Evolutionary conservation across 73 alveolate species (phyloP).

Genomic region (Tetrahymena malaccensis): DNA sequence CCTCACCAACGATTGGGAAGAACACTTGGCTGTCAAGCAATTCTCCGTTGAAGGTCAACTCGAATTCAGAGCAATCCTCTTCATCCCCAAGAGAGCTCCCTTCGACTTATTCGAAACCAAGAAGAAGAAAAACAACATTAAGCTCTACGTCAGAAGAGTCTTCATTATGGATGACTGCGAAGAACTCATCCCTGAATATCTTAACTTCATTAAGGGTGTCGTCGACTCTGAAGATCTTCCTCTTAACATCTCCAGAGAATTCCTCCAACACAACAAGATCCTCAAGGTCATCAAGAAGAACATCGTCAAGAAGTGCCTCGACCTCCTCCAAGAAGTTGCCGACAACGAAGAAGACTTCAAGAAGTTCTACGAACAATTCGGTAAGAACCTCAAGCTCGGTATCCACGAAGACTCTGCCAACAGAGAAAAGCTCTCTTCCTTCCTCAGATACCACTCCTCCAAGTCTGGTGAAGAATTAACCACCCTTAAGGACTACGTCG

Average conservation of each 20-base stretch:
- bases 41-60: constrained; percentile 99
- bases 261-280: constrained; percentile 98
- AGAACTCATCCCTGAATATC: constrained; percentile 98
- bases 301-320: constrained; percentile 98
- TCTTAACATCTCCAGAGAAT: constrained; percentile 98
- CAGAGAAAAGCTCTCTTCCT: constrained; percentile 95
- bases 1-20: constrained; percentile 99
- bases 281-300: constrained; percentile 97
- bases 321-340: constrained; percentile 93
- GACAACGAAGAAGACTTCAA: constrained; percentile 98
- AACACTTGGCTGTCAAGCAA: constrained; percentile 97
- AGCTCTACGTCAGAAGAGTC: constrained; percentile 98
- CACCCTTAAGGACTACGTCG: constrained; percentile 94
- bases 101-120: constrained; percentile 99
- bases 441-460: constrained; percentile 94
- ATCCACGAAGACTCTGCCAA: constrained; percentile 99
- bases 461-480: constrained; percentile 98
- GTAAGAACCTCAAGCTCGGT: constrained; percentile 97
- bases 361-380: constrained; percentile 99
- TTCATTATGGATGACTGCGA: constrained; percentile 99
- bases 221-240: constrained; percentile 99
- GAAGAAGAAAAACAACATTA: constrained; percentile 97
- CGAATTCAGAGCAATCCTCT: constrained; percentile 98
- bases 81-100: constrained; percentile 99
- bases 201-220: constrained; percentile 97